Conservation (phyloP, 169 alveolate genomes). For the Plasmodium chabaudi region DNA sequence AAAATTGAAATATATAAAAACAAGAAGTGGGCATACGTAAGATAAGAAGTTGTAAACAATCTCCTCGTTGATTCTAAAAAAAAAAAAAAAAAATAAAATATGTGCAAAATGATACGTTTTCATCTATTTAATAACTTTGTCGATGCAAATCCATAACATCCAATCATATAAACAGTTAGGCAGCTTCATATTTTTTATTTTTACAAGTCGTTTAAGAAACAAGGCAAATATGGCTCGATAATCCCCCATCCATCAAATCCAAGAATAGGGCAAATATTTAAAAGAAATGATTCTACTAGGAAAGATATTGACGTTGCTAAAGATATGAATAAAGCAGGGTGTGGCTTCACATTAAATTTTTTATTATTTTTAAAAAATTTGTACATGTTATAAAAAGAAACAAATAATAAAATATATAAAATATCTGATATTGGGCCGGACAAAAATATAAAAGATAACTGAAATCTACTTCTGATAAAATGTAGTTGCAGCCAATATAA, state of each 20-base stretch:
- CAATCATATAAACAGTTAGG: too few species aligned
- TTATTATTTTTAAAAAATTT: slow-evolving; percentile 43
- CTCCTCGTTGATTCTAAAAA: slow-evolving; percentile 68
- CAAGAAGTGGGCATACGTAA: slow-evolving; percentile 53
- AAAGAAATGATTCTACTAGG: slow-evolving; percentile 66
- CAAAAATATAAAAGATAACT: slow-evolving; percentile 56
- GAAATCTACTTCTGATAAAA: slow-evolving; percentile 70
- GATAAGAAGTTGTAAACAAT: slow-evolving; percentile 71
- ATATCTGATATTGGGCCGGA: slow-evolving; percentile 72
- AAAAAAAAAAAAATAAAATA: slow-evolving; percentile 5
- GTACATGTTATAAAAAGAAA: slow-evolving; percentile 54
- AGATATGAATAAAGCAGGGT: slow-evolving; percentile 49
- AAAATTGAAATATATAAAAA: slow-evolving; percentile 68
- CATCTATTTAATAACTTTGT: too few species aligned
- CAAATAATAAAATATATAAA: slow-evolving; percentile 36
- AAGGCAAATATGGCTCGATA: slow-evolving; percentile 70
- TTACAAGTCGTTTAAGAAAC: slow-evolving; percentile 49
- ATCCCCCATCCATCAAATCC: slow-evolving; percentile 77
- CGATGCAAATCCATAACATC: too few species aligned
- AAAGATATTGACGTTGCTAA: slow-evolving; percentile 68
- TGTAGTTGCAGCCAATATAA: slow-evolving; percentile 73
- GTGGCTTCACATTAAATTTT: slow-evolving; percentile 42
- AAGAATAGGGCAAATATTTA: slow-evolving; percentile 59
- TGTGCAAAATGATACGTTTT: too few species aligned
- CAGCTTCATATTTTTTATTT: not conserved